phyloP scores from a whole-genome alignment of 805 yeast genomes.

The Starmera quercuum region DNA sequence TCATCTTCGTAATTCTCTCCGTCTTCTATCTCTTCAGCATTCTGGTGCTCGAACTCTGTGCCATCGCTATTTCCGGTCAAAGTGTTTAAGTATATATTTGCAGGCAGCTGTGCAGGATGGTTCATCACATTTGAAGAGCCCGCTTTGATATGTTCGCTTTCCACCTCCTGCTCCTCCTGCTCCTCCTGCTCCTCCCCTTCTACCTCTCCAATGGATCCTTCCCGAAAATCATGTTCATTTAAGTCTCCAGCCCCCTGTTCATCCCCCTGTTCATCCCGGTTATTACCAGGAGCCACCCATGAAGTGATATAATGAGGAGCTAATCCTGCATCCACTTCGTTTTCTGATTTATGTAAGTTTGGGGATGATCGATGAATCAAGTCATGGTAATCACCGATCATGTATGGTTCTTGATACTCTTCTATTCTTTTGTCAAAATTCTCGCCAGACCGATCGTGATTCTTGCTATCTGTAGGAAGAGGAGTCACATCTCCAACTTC shows the following conservation, averaged over 20 bases:
- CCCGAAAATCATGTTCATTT: background rate
- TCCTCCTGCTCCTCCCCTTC: background rate
- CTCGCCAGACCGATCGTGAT: too few species aligned
- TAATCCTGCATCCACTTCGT: background rate
- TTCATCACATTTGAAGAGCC: background rate
- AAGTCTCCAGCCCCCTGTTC: too few species aligned
- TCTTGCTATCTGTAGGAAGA: too few species aligned
- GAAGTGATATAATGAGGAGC: background rate
- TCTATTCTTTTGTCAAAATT: too few species aligned
- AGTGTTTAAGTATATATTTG: background rate
- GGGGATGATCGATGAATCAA: background rate
- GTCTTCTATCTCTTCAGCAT: background rate
- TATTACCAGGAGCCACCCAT: too few species aligned
- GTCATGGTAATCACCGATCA: background rate
- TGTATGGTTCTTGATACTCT: too few species aligned
- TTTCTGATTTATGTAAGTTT: background rate
- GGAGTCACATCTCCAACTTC: too few species aligned
- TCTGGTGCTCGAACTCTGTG: background rate
- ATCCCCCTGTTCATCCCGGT: too few species aligned
- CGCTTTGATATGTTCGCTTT: background rate
- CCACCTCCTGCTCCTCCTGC: background rate
- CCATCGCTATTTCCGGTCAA: background rate
- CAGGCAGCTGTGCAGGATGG: background rate
- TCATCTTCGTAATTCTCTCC: background rate
- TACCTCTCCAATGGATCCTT: background rate